These are phyloP conservation scores for Pharnaceum exiguum DNA, from an alignment of 148 eudicot species.

Conservation along the genomic window DNA sequence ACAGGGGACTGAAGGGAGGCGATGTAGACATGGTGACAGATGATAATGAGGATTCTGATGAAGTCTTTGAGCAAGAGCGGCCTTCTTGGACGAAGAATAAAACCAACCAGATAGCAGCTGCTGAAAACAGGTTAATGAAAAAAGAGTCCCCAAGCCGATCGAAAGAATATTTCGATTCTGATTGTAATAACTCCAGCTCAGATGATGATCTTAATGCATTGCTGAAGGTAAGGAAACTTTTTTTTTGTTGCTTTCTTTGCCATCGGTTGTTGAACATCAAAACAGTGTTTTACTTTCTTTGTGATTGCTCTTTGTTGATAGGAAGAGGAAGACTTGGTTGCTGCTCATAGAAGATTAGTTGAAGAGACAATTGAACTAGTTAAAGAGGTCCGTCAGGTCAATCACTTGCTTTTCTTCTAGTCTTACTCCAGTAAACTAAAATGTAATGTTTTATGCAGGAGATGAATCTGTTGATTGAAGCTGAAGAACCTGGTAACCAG, in stretches of 20 bases:
- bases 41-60: conserved; percentile 36
- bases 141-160: conserved; percentile 14
- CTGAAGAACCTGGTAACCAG: conserved; percentile 70
- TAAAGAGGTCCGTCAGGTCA: conserved; percentile 43
- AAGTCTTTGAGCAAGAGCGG: conserved; percentile 36
- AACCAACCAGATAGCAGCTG: conserved; percentile 20
- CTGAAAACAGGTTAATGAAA: conserved; percentile 27
- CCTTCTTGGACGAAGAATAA: conserved; percentile 24
- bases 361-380: conserved; percentile 68
- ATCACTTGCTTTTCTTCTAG: background rate
- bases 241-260: background rate
- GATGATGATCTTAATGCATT: conserved; percentile 57
- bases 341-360: conserved; percentile 56
- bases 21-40: conserved; percentile 26
- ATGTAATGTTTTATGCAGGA: conserved; percentile 35
- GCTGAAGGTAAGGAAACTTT: conserved; percentile 39
- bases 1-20: conserved; percentile 29
- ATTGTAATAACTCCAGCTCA: conserved; percentile 20
- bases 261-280: background rate
- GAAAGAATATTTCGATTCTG: conserved; percentile 10
- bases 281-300: background rate
- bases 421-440: background rate
- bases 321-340: conserved; percentile 73
- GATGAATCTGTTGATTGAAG: conserved; percentile 53
- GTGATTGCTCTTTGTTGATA: conserved; percentile 17